These are phyloP conservation scores for Gymnopilus junonius DNA, from an alignment of 768 basidiomycete genomes.

Conservation along the genomic window DNA sequence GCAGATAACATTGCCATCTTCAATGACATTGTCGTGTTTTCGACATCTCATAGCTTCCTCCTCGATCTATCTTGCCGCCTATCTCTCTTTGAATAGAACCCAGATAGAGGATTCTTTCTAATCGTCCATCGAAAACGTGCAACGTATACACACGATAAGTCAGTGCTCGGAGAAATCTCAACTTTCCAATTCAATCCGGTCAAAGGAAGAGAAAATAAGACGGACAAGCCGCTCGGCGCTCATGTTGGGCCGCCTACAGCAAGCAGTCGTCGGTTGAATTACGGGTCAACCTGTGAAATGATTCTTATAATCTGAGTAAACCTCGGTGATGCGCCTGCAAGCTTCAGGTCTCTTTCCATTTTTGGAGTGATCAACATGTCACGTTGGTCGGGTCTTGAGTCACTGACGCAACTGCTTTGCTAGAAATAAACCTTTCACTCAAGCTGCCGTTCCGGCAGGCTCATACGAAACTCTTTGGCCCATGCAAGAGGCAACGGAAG, in stretches of 20 bases:
- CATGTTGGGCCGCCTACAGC: slow-evolving; percentile 2
- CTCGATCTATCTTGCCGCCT: neutral
- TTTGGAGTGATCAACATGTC: neutral
- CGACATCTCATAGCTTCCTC: neutral
- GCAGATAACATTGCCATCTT: slow-evolving; percentile 16
- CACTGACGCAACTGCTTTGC: neutral
- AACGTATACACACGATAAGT: slow-evolving; percentile 3
- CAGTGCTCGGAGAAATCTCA: neutral
- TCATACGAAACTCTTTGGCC: no score
- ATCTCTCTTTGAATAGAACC: neutral
- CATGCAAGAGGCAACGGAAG: no score
- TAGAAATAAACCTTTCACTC: neutral
- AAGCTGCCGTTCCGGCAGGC: neutral
- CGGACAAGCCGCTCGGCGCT: neutral
- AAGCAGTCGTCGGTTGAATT: slow-evolving; percentile 25
- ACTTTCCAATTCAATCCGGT: neutral
- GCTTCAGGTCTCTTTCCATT: neutral
- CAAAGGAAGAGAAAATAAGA: neutral
- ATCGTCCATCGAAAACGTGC: slow-evolving; percentile 15
- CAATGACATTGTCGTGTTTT: slow-evolving; percentile 2
- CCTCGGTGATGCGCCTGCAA: slow-evolving; percentile 14
- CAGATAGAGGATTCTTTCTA: neutral
- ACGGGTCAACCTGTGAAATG: slow-evolving; percentile 27
- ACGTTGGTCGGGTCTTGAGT: neutral
- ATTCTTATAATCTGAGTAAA: neutral